A percentile compares a stretch with the other conserved stretches of the same genome.
Evolutionary conservation across 2,329 filamentous ascomycete species (phyloP).

Genomic region (Trichoderma sp.): DNA sequence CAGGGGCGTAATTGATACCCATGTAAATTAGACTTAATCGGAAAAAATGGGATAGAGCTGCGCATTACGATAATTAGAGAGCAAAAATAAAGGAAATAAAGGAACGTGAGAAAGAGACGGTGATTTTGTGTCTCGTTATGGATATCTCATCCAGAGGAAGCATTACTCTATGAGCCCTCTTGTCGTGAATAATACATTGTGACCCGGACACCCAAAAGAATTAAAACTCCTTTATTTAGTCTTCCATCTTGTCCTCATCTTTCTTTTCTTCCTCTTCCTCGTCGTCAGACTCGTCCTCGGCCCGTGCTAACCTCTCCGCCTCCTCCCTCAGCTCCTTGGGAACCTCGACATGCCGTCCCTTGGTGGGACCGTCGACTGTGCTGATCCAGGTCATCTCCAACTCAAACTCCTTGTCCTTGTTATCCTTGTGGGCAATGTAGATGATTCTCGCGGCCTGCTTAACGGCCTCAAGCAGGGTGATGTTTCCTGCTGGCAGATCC

Average conservation of each 20-base stretch:
- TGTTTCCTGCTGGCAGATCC: constrained; percentile 73
- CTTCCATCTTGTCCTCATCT: constrained; percentile 83
- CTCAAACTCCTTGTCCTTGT: constrained; percentile 99
- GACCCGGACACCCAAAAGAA: constrained; percentile 24
- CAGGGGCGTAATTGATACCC: constrained; percentile 30
- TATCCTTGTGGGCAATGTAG: constrained; percentile 96
- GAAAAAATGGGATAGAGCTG: neutral
- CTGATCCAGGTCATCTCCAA: constrained; percentile 99
- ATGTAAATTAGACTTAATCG: constrained; percentile 26
- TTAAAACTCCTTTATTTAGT: constrained; percentile 52
- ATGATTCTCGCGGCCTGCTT: constrained; percentile 98
- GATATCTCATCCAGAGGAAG: constrained; percentile 30
- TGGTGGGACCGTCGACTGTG: constrained; percentile 78
- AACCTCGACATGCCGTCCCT: constrained; percentile 90
- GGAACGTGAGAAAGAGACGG: neutral
- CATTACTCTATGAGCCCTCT: constrained; percentile 40
- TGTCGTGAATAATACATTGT: constrained; percentile 39
- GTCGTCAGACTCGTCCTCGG: constrained; percentile 82
- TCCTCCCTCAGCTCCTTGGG: constrained; percentile 88
- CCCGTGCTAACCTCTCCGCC: constrained; percentile 90
- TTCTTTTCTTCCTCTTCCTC: constrained; percentile 70
- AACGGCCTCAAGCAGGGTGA: constrained; percentile 83
- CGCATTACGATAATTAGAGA: neutral
- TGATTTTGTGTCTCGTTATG: neutral
- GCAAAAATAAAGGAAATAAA: neutral